A percentile compares a stretch with the other conserved stretches of the same genome.
Evolutionary conservation across 2,329 filamentous ascomycete species (phyloP).

Genomic region (Colletotrichum chlorophyti): DNA sequence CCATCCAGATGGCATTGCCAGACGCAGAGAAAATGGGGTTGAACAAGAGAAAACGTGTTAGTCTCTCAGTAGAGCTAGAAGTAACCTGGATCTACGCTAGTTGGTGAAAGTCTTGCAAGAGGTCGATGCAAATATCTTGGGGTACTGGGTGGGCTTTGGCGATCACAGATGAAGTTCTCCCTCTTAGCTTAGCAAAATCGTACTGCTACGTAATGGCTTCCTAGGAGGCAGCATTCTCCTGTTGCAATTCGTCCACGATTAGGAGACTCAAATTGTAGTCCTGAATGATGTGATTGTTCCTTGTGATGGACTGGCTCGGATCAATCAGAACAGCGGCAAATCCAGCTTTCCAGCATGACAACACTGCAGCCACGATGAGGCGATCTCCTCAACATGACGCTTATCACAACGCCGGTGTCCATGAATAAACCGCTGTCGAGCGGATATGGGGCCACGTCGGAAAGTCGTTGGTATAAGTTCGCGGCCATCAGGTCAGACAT

Average conservation of each 20-base stretch:
- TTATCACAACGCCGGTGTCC: not conserved
- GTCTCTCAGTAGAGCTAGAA: constrained; percentile 3
- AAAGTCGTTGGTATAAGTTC: not conserved
- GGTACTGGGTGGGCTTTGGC: not conserved
- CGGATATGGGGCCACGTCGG: not conserved
- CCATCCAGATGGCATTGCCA: not conserved
- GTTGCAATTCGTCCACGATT: not conserved
- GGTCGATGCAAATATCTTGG: not conserved
- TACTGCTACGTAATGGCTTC: not conserved
- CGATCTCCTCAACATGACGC: not conserved
- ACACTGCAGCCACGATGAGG: not conserved
- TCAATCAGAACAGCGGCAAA: constrained; percentile 1
- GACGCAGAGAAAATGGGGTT: constrained; percentile 1
- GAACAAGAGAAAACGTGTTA: not conserved
- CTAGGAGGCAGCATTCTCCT: not conserved
- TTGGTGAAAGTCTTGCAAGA: not conserved
- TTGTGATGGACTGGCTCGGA: not conserved
- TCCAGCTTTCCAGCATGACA: constrained; percentile 4
- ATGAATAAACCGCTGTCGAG: not conserved
- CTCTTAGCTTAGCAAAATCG: not conserved
- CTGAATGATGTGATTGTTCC: not conserved
- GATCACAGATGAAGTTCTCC: not conserved
- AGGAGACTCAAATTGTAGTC: constrained; percentile 2
- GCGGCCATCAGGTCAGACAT: constrained; percentile 4
- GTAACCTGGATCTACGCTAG: not conserved